phyloP scores from a whole-genome alignment of 2,329 filamentous ascomycete genomes.

The Botrytis squamosa region DNA sequence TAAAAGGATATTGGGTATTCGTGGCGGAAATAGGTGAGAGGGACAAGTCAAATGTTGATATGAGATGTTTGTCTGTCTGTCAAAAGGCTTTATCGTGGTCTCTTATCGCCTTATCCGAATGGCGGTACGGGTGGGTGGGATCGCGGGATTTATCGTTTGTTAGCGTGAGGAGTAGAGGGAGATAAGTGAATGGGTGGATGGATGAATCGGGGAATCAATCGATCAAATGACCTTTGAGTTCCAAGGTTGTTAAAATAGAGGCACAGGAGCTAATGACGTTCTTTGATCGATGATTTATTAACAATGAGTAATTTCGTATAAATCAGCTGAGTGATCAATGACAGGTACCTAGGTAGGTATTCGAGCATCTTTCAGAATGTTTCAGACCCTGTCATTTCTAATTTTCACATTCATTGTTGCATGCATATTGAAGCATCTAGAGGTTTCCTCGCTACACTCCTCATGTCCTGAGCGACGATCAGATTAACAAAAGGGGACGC shows the following conservation, averaged over 20 bases:
- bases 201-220: background rate
- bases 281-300: background rate
- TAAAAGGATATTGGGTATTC: background rate
- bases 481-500: background rate
- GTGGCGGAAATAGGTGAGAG: background rate
- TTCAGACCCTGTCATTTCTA: background rate
- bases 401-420: background rate
- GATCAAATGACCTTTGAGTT: background rate
- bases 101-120: slow-evolving; percentile 8
- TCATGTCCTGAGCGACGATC: background rate
- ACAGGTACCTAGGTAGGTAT: background rate
- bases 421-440: background rate
- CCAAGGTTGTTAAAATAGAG: background rate
- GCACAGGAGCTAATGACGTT: background rate
- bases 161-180: background rate
- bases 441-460: background rate
- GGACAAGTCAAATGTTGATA: background rate
- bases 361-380: background rate
- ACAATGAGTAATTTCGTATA: background rate
- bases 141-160: background rate
- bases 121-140: background rate
- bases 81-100: background rate
- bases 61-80: background rate
- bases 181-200: background rate
- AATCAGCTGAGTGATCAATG: background rate